Evolutionary conservation across 768 basidiomycete species (phyloP), one percentile per base, ranked within the genome.

Genomic region (Chalciporus piperatus): DNA sequence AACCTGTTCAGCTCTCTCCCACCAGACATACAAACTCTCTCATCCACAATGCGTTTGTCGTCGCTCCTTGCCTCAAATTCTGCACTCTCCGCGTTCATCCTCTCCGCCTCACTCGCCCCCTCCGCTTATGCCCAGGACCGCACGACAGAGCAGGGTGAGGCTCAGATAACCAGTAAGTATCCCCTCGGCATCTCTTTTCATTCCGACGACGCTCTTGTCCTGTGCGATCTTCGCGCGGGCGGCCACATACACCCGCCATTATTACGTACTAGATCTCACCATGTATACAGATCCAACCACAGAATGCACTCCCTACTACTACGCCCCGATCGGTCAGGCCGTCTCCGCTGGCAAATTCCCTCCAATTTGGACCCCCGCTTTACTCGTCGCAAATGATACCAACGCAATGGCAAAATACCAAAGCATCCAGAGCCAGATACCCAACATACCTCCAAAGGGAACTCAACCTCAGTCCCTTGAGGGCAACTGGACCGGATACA

Each of bases 291-390:
- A 67, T 50, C 56, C 69, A 2, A 61, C 55, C 37, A 23, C 41
- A 33, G 78, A 79, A 54, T 83, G 81, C 54, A 56, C 69, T 3
- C 57, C 70, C 0, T 81, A 83, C 61, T 59, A 59, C 47, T 75
- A 79, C 48, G 51, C 70, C 4, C 73, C 71, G 1, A 67, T 76
- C 3, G 32, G 62, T 0, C 51, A 65, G 6, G 65, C 70, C 2
- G 16, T 72, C 7, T 28, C 68, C 0, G 45, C 71, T 3, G 45
- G 64, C 0, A 57, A 70, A 1, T 82, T 80, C 59, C 81, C 81
- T 3, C 7, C 70, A 6, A 60, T 75, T 20, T 80, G 79, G 77
- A 56, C 69, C n/a, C 57, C 66, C 0, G 79, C 79, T 3, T 60
- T 57, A 3, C 77, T 83, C 55, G 25, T 81, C 4, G 27, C 69